phyloP scores from a whole-genome alignment of 2,329 filamentous ascomycete genomes.

The Fusarium compactum region DNA sequence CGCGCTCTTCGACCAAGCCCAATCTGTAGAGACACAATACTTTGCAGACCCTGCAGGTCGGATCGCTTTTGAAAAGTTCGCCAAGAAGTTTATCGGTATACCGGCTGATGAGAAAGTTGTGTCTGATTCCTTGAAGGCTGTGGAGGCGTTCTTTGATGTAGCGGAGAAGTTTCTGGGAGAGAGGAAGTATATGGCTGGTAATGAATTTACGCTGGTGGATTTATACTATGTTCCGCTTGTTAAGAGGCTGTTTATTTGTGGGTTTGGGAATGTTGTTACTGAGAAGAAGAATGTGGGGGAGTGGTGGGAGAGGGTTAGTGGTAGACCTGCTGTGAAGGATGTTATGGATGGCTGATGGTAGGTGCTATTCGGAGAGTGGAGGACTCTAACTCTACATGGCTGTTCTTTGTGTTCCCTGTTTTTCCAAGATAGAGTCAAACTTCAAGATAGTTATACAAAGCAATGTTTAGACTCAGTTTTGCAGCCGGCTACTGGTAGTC shows the following conservation, averaged over 20 bases:
- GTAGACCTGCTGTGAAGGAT: neutral
- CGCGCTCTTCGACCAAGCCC: neutral
- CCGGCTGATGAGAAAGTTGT: neutral
- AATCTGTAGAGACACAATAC: neutral
- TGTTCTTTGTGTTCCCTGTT: rapidly evolving
- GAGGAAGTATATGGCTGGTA: neutral
- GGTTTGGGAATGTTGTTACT: neutral
- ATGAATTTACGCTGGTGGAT: neutral
- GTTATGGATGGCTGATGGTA: neutral
- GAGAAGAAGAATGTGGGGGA: neutral
- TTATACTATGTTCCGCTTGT: neutral
- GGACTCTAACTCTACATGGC: rapidly evolving
- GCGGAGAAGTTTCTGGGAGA: neutral
- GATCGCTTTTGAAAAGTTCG: neutral
- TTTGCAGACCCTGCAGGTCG: neutral
- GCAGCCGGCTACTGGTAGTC: no score
- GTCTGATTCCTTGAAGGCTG: neutral
- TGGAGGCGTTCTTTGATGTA: neutral
- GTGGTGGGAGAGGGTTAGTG: neutral
- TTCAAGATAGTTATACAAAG: no score
- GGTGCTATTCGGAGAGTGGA: rapidly evolving
- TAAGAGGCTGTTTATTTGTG: neutral
- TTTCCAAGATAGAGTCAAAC: no score
- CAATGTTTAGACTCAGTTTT: no score
- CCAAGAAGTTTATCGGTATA: neutral